A percentile compares a stretch with the other conserved stretches of the same genome.
Conservation (phyloP, 2,329 filamentous ascomycete genomes). For the Lanzia echinophila region DNA sequence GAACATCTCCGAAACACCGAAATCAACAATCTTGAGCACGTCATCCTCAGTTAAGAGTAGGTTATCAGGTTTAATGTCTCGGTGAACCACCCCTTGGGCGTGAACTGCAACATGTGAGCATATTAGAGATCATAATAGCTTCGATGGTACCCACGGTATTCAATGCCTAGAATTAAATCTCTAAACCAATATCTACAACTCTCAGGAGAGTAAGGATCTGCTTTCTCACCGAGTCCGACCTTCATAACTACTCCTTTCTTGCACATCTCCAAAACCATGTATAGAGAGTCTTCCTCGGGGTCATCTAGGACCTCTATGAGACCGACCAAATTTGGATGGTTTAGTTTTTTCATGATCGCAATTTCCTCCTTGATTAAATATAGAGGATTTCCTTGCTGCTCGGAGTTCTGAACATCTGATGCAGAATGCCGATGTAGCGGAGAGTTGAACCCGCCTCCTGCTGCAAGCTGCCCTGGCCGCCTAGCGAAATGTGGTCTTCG, state of each 20-base stretch:
- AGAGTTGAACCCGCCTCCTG: constrained; percentile 38
- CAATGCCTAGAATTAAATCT: constrained; percentile 88
- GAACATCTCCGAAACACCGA: constrained; percentile 99
- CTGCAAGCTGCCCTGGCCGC: constrained; percentile 40
- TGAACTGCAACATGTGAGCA: constrained; percentile 55
- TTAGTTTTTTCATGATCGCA: constrained; percentile 97
- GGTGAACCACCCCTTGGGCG: constrained; percentile 87
- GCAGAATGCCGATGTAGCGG: constrained; percentile 47
- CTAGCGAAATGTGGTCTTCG: constrained; percentile 51
- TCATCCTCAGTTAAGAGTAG: constrained; percentile 84
- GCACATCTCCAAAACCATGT: constrained; percentile 99
- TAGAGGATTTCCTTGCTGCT: constrained; percentile 63
- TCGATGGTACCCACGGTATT: constrained; percentile 62
- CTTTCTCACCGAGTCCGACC: constrained; percentile 76
- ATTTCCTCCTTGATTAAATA: constrained; percentile 93
- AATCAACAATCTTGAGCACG: constrained; percentile 94
- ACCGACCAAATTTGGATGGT: constrained; percentile 89
- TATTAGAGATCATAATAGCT: neutral
- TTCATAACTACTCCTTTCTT: constrained; percentile 98
- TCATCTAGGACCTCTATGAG: constrained; percentile 94
- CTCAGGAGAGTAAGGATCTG: constrained; percentile 76
- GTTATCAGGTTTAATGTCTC: constrained; percentile 98
- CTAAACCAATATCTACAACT: constrained; percentile 87
- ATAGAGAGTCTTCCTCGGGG: constrained; percentile 88
- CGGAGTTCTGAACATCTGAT: constrained; percentile 43